phyloP scores from a whole-genome alignment of 192 early-diverging fungal genomes.

The Coemansia sp. region DNA sequence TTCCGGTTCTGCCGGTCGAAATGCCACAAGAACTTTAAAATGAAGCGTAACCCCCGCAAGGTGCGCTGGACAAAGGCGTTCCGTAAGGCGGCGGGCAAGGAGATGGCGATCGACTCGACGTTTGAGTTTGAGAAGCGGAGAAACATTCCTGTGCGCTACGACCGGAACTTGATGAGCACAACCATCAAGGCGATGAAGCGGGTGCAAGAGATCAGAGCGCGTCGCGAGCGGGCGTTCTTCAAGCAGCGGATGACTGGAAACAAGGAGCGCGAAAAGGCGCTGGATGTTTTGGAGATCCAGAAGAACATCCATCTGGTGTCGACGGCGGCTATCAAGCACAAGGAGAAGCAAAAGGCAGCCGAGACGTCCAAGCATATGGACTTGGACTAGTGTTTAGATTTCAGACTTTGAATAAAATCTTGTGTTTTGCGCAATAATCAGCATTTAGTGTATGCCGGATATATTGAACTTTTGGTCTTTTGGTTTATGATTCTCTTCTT shows the following conservation, averaged over 20 bases:
- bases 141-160: constrained; percentile 97
- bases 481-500: too few species aligned
- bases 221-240: constrained; percentile 90
- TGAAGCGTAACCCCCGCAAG: constrained; percentile 99
- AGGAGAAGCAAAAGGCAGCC: constrained; percentile 44
- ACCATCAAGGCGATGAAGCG: constrained; percentile 99
- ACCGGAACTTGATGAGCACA: constrained; percentile 93
- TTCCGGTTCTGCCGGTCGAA: constrained; percentile 98
- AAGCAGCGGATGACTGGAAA: constrained; percentile 90
- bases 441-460: too few species aligned
- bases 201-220: constrained; percentile 89
- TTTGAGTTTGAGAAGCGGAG: constrained; percentile 99
- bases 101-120: constrained; percentile 97
- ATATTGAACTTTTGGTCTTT: too few species aligned
- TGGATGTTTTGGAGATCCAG: constrained; percentile 75
- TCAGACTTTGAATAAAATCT: too few species aligned
- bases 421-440: too few species aligned
- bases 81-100: constrained; percentile 97
- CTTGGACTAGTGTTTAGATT: constrained; percentile 24
- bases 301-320: constrained; percentile 86
- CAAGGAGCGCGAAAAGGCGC: constrained; percentile 73
- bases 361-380: constrained; percentile 54
- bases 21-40: constrained; percentile 99
- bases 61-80: constrained; percentile 99
- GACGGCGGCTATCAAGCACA: constrained; percentile 35